phyloP scores from a whole-genome alignment of 1,139 yeast genomes.

The Yamadazyma aaseri region DNA sequence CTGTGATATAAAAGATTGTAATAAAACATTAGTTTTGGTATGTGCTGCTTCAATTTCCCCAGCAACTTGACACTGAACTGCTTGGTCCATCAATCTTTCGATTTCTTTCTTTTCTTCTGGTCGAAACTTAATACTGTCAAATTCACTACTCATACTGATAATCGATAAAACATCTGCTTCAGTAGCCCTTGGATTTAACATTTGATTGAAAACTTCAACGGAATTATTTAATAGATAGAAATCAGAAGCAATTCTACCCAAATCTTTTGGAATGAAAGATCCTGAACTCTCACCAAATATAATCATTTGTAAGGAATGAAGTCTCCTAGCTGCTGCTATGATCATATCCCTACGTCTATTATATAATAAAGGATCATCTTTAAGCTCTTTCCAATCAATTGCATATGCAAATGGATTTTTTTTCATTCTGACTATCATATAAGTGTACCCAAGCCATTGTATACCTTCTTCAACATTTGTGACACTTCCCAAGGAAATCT shows the following conservation, averaged over 20 bases:
- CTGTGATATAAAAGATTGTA: slow-evolving; percentile 86
- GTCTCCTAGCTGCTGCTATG: slow-evolving; percentile 72
- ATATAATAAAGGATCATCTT: slow-evolving; percentile 78
- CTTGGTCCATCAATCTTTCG: slow-evolving; percentile 55
- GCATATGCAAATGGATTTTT: slow-evolving; percentile 94
- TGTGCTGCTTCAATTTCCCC: slow-evolving; percentile 74
- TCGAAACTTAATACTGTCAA: slow-evolving; percentile 84
- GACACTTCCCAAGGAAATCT: slow-evolving; percentile 91
- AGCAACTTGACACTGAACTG: slow-evolving; percentile 79
- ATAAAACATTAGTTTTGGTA: slow-evolving; percentile 82
- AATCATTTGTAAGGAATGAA: slow-evolving; percentile 89
- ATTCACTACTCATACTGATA: slow-evolving; percentile 91
- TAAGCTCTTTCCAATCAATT: slow-evolving; percentile 82
- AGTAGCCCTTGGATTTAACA: slow-evolving; percentile 80
- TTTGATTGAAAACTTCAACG: slow-evolving; percentile 83
- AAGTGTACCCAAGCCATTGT: slow-evolving; percentile 95
- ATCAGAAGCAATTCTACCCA: slow-evolving; percentile 94
- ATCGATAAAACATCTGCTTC: slow-evolving; percentile 91
- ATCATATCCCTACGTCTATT: slow-evolving; percentile 75
- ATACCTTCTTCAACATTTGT: slow-evolving; percentile 94
- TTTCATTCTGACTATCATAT: slow-evolving; percentile 90
- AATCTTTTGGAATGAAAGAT: slow-evolving; percentile 78
- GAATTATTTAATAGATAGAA: slow-evolving; percentile 84
- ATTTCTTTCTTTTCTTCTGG: slow-evolving; percentile 85
- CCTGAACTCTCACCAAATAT: slow-evolving; percentile 85